A percentile compares a stretch with the other conserved stretches of the same genome.
Conservation (phyloP, 2,329 filamentous ascomycete genomes). For the Hypoxylon sp. region DNA sequence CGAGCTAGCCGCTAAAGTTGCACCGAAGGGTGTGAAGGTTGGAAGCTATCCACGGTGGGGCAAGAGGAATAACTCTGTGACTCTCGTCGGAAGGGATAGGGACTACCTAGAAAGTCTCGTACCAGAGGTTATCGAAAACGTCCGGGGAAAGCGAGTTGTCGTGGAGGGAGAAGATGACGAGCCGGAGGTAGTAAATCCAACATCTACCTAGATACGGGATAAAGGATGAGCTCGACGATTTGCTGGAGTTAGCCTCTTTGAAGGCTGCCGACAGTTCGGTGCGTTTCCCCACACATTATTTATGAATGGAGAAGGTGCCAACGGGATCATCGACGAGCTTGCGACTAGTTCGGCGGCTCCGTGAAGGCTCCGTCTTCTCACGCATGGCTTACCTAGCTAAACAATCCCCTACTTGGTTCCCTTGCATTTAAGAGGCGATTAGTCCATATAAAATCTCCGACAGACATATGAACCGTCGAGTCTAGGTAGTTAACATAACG, state of each 20-base stretch:
- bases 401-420: constrained; percentile 9
- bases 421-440: constrained; percentile 11
- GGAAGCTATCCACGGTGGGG: constrained; percentile 96
- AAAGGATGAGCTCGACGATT: background rate
- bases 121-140: constrained; percentile 80
- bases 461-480: constrained; percentile 2
- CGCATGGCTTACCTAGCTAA: constrained; percentile 8
- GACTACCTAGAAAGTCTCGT: constrained; percentile 85
- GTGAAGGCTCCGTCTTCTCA: constrained; percentile 17
- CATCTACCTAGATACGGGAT: constrained; percentile 1
- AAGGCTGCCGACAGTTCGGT: constrained; percentile 16
- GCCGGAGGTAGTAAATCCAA: constrained; percentile 23
- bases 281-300: constrained; percentile 3
- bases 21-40: constrained; percentile 86
- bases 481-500: constrained; percentile 1
- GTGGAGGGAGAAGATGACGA: constrained; percentile 80
- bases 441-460: constrained; percentile 12
- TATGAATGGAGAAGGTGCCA: constrained; percentile 39
- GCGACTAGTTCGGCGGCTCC: constrained; percentile 27
- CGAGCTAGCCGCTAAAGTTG: constrained; percentile 80
- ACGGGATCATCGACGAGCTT: constrained; percentile 29
- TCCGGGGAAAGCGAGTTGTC: constrained; percentile 78
- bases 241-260: background rate
- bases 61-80: constrained; percentile 89
- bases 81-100: constrained; percentile 83